phyloP scores from a whole-genome alignment of 1,139 yeast genomes.

The Saccharomycopsis hybrid region DNA sequence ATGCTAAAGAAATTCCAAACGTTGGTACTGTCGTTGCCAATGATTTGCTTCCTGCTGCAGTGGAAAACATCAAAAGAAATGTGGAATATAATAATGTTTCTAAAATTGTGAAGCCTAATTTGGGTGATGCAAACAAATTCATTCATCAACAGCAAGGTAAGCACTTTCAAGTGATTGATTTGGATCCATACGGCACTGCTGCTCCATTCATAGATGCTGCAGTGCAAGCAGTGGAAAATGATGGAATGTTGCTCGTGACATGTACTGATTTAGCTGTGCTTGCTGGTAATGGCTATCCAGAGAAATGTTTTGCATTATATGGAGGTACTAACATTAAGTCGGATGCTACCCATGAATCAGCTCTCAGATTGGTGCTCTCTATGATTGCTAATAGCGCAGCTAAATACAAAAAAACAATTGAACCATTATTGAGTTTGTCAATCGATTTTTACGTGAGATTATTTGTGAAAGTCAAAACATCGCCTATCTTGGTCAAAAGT shows the following conservation, averaged over 20 bases:
- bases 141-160: constrained; percentile 53
- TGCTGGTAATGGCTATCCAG: constrained; percentile 96
- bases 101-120: constrained; percentile 52
- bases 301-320: constrained; percentile 87
- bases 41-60: constrained; percentile 83
- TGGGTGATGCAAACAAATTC: constrained; percentile 81
- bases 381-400: constrained; percentile 82
- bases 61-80: constrained; percentile 69
- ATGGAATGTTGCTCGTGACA: constrained; percentile 80
- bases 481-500: constrained; percentile 77
- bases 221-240: constrained; percentile 70
- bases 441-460: constrained; percentile 91
- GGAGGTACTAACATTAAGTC: constrained; percentile 86
- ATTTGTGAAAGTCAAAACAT: constrained; percentile 66
- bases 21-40: constrained; percentile 75
- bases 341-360: constrained; percentile 90
- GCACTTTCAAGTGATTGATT: constrained; percentile 76
- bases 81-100: constrained; percentile 57
- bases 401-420: constrained; percentile 77
- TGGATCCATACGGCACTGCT: constrained; percentile 97
- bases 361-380: constrained; percentile 73
- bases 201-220: constrained; percentile 93
- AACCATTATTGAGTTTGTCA: constrained; percentile 76
- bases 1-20: constrained; percentile 81
- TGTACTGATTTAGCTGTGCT: constrained; percentile 95